phyloP scores from a whole-genome alignment of 495 filamentous ascomycete genomes.

The Beverwykella pulmonaria region DNA sequence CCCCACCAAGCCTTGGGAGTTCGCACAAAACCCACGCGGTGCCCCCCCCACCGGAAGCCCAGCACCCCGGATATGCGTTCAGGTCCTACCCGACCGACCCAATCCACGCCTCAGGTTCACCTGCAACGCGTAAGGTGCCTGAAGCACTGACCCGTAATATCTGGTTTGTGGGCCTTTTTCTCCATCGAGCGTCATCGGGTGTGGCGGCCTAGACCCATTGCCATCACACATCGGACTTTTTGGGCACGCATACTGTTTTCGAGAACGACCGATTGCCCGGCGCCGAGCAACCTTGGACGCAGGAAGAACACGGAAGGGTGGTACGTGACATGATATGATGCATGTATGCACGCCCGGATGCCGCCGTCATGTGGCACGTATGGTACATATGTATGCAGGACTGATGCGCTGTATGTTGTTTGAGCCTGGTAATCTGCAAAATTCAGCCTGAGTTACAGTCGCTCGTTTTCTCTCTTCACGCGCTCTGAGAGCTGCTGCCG shows the following conservation, averaged over 20 bases:
- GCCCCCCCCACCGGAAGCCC: slow-evolving; percentile 1
- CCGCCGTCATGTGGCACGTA: background rate
- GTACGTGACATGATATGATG: background rate
- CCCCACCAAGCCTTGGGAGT: background rate
- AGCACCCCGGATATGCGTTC: slow-evolving; percentile 10
- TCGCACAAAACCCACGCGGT: background rate
- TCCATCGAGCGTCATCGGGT: background rate
- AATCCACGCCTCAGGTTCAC: background rate
- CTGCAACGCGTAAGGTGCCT: background rate
- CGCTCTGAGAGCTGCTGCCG: slow-evolving; percentile 28
- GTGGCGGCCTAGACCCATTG: background rate
- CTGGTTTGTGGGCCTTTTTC: background rate
- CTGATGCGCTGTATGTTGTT: slow-evolving; percentile 8
- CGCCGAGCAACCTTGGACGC: background rate
- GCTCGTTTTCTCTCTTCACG: background rate
- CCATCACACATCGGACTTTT: slow-evolving; percentile 13
- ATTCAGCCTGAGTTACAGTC: slow-evolving; percentile 5
- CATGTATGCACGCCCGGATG: background rate
- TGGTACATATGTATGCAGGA: background rate
- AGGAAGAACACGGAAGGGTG: background rate
- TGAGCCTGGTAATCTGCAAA: slow-evolving; percentile 15
- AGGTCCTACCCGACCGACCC: background rate
- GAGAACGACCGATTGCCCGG: background rate
- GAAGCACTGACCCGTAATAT: background rate
- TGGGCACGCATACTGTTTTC: slow-evolving; percentile 3